Base-by-base conservation (phyloP, 495 filamentous ascomycete genomes). In the Cudoniella acicularis region DNA sequence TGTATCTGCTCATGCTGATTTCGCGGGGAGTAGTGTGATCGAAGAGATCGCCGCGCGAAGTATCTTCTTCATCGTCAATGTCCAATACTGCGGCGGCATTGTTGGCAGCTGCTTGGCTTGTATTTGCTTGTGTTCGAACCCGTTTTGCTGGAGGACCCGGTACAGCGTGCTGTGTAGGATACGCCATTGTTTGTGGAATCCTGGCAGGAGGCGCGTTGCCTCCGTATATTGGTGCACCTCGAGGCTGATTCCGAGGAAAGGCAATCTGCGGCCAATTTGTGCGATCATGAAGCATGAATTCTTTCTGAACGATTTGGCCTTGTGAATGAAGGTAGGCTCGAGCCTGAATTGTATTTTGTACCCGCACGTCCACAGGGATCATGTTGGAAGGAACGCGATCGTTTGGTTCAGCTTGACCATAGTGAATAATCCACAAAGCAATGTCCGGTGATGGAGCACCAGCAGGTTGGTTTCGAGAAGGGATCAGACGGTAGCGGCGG, bases 351-450 rank as follows among this genome's bases (percentile, higher is more conserved):
- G 81, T 78, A 24, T 69, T 67, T 49, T 89, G 86, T 9, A 84
- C 75, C 30, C 81, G 81, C 4, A 80, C 80, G 26, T 76, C 70
- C 11, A 84, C 64, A 0, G 80, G 86, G 18, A 96, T 83, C 23
- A 81, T 75, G 20, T 78, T 79, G 23, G 79, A 77, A 1, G 88
- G 87, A 40, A 91, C 75, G 54, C 88, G 85, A 57, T 95, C 83
- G 26, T 79, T 73, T 27, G 79, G 86, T 10, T 95, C 88, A 22
- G 87, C 77, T 49, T 83, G 82, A 24, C 84, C 81, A 67, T 97
- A 98, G 73, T 98, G 94, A n/a, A 96, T 83, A 55, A 98, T 87
- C 91, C 91, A 97, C 27, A 97, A 76, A 17, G 85, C 86, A 4
- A 88, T 86, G 70, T 97, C 91, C 45, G 87, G 80, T 21, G 80